phyloP scores from a whole-genome alignment of 1,139 yeast species.

The Saccharomyces uvarum region DNA sequence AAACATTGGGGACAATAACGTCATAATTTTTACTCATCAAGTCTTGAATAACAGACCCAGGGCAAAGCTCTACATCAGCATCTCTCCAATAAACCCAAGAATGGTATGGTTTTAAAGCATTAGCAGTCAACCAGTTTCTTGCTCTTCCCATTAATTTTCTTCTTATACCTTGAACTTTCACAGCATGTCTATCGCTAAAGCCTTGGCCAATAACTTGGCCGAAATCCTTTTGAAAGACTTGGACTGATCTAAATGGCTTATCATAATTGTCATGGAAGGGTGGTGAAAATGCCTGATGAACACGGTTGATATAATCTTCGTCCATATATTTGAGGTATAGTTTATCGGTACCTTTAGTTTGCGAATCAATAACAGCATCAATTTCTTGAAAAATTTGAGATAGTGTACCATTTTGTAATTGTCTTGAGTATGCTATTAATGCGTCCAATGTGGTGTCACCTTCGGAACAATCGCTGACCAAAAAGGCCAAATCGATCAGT shows the following conservation, averaged over 20 bases:
- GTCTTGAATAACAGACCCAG: slow-evolving; percentile 54
- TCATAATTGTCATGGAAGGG: slow-evolving; percentile 59
- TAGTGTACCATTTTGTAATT: slow-evolving; percentile 64
- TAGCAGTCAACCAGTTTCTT: slow-evolving; percentile 60
- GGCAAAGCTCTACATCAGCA: slow-evolving; percentile 60
- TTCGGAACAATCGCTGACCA: slow-evolving; percentile 77
- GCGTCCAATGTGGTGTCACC: slow-evolving; percentile 66
- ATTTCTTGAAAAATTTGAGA: slow-evolving; percentile 46
- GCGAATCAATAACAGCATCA: slow-evolving; percentile 47
- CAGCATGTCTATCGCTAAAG: slow-evolving; percentile 81
- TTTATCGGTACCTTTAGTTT: slow-evolving; percentile 52
- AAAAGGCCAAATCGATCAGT: slow-evolving; percentile 72
- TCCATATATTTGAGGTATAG: slow-evolving; percentile 66
- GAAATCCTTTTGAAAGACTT: slow-evolving; percentile 73
- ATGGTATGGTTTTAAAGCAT: slow-evolving; percentile 59
- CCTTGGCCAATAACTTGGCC: slow-evolving; percentile 85
- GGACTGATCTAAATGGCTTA: slow-evolving; percentile 68
- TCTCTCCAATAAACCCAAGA: slow-evolving; percentile 80
- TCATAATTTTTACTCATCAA: slow-evolving; percentile 59
- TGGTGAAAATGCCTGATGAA: slow-evolving; percentile 50
- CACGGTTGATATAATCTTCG: slow-evolving; percentile 50
- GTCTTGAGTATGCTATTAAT: slow-evolving; percentile 55
- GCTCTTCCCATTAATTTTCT: slow-evolving; percentile 69
- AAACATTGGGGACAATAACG: slow-evolving; percentile 74
- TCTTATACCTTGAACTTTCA: slow-evolving; percentile 79